Base-by-base conservation (phyloP, 257 asterid genomes). In the Vinca minor region DNA sequence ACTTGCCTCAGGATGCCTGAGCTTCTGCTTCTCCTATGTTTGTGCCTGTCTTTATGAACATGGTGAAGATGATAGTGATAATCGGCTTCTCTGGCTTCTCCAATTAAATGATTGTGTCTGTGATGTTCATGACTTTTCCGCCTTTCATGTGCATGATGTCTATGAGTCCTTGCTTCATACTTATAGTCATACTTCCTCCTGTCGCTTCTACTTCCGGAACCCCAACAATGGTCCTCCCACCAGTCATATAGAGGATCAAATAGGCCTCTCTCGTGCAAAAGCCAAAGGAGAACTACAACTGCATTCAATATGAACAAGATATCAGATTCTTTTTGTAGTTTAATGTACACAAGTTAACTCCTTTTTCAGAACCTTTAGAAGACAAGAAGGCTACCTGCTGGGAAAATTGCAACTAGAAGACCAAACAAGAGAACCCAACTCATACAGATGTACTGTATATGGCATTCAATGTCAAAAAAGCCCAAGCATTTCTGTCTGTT, bases 171-270 rank as follows among this genome's bases (percentile, higher is more conserved):
- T 42, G 49, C 70, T 39, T 71, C 85, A 29, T 82, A 78, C 74
- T 73, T 71, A n/a, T 74, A 80, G 31, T 76, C 70, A 48, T 72
- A 67, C 62, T 71, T 85, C 77, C 70, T 1, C 35, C 14, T 55
- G 28, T 63, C 25, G 63, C 36, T 54, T 38, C 60, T 66, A 57
- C 65, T 74, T 56, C 78, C 78, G 11, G 71, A 49, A 29, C 75
- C 21, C 84, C 84, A 81, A 71, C 78, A 46, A 68, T 87, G 95
- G 82, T 93, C 97, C 73, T 85, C 96, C 94, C 96, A 89, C 99
- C 99, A 89, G 70, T 93, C 99, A 50, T 89, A 84, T 46, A 89
- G 66, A 41, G 96, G 94, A 81, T 85, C 96, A 45, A 89, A 93
- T 52, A 93, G 66, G 45, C 96, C 97, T 70, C 87, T 84, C 66